Evolutionary conservation across 495 filamentous ascomycete species (phyloP), one percentile per base, ranked within the genome.

Genomic region (Amphirosellinia nigrospora): DNA sequence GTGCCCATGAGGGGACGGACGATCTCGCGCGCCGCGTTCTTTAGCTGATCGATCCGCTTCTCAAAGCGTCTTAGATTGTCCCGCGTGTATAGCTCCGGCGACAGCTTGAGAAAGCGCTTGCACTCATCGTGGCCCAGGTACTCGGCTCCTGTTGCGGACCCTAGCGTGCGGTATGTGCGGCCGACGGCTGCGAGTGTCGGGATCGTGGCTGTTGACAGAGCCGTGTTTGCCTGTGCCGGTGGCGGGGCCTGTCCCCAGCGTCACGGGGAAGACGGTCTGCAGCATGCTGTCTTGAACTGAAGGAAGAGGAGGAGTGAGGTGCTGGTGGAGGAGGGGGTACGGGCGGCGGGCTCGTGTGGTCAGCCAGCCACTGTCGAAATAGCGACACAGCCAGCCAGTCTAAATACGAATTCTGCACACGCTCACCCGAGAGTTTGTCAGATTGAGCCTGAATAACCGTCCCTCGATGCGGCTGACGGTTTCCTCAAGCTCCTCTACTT

Each of bases 361-460:
- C 94, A 0, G 93, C 92, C 0, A 98, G 82, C 94, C 94, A 97
- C 77, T 96, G 93, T 9, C 94, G 84, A 78, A 97, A 98, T 16
- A 97, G 84, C 19, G 86, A 90, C 59, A 96, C 88, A 30, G 90
- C 93, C 7, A 96, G 85, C 94, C 94, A 98, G 78, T 94, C 93
- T 34, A 96, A 80, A 77, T 94, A 97, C 28, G 87, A 89, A 59
- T 90, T 95, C 16, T 82, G 79, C 53, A 98, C 90, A 41, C 93
- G 86, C 72, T 97, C 94, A 23, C 94, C 94, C 89, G 81, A 0
- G 88, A 86, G n/a, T 90, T 97, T 0, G 89, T 93, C 0, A 97
- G 85, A 0, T 87, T 92, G 10, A 98, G 83, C 9, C 94, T 88
- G 74, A 96, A 93, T 34, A 98, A 88, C 60, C 89, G 89, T 11